These are phyloP conservation scores for Ceratopteris richardii DNA, from an alignment of 75 land plant genomes.

Conservation along the genomic window DNA sequence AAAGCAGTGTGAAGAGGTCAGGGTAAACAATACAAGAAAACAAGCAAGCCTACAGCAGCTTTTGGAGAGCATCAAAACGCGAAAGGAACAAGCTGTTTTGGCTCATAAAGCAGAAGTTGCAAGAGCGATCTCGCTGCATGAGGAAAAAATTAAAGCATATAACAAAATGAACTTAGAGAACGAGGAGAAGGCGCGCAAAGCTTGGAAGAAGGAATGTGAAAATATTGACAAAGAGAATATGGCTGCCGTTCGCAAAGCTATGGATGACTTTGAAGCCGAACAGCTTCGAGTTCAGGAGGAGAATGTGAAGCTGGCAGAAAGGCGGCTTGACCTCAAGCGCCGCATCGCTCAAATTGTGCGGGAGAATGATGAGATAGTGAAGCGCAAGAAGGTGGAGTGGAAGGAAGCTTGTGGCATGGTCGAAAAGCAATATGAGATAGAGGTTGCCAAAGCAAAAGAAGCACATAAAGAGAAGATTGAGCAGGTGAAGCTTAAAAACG, in stretches of 20 bases:
- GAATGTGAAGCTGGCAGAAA: slow-evolving; percentile 9
- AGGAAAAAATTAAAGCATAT: slow-evolving; percentile 3
- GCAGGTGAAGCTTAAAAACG: slow-evolving; percentile 5
- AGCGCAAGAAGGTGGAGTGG: slow-evolving; percentile 20
- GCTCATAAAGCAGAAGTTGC: slow-evolving; percentile 10
- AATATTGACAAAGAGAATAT: slow-evolving; percentile 11
- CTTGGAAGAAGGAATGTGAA: slow-evolving; percentile 11
- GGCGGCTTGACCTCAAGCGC: slow-evolving; percentile 4
- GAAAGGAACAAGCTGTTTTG: neutral
- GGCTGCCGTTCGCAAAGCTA: slow-evolving; percentile 1
- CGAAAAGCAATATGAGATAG: slow-evolving; percentile 14
- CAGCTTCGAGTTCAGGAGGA: slow-evolving; percentile 9
- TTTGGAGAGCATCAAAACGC: slow-evolving; percentile 4
- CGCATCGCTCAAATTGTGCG: slow-evolving; percentile 7
- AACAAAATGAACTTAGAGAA: slow-evolving; percentile 6
- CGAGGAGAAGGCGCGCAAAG: slow-evolving; percentile 10
- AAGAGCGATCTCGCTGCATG: slow-evolving; percentile 15
- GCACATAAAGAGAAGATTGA: slow-evolving; percentile 1
- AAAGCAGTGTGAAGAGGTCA: neutral
- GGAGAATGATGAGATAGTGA: slow-evolving; percentile 16
- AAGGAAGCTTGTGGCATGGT: slow-evolving; percentile 2
- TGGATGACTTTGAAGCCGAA: slow-evolving; percentile 11
- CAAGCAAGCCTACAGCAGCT: neutral
- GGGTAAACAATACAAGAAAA: slow-evolving; percentile 7
- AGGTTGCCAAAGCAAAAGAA: slow-evolving; percentile 7